Evolutionary conservation across 202 grass and related monocot genomes (phyloP), one percentile per base, ranked within the genome.

Genomic region (Panicum virgatum): DNA sequence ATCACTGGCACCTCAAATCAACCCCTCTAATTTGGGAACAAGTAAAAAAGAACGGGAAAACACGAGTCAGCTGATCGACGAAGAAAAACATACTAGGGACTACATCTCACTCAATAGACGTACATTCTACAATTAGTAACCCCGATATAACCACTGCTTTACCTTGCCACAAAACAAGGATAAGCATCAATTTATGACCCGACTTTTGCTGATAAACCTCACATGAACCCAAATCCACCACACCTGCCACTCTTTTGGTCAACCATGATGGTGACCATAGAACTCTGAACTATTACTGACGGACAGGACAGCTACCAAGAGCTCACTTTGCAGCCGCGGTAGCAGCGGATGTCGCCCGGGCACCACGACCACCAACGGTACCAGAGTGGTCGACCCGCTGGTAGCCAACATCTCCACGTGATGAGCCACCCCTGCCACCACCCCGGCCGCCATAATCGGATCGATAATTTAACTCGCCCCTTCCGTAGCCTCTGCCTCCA

Each of bases 61-160:
- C 47, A 53, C n/a, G 14, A n/a, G 72, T 64, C 57, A 71, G 39
- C 61, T 66, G 40, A 47, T 88, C 57, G 16, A 62, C 34, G 51
- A 80, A 77, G 77, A 43, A 37, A 81, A 58, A 56, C 80, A 77
- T 81, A 81, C 85, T 83, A 79, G 62, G 62, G 68, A 39, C 80
- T 87, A 75, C 71, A 85, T 79, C 72, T 78, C 71, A 86, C 72
- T 78, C 71, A 86, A 81, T 77, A 87, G 79, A 79, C 40, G 77
- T 82, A 79, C 83, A 82, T 91, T 75, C 86, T 91, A 88, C 82
- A 86, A 88, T 87, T 88, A 91, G 78, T 64, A 88, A 91, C 69
- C 86, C 69, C 86, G 65, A 82, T 88, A 75, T 67, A 25, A 88
- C 78, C 74, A 86, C 23, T 48, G 77, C 83, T 83, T 75, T 76